phyloP scores from a whole-genome alignment of 495 filamentous ascomycete genomes.

The Aspergillus indologenus region DNA sequence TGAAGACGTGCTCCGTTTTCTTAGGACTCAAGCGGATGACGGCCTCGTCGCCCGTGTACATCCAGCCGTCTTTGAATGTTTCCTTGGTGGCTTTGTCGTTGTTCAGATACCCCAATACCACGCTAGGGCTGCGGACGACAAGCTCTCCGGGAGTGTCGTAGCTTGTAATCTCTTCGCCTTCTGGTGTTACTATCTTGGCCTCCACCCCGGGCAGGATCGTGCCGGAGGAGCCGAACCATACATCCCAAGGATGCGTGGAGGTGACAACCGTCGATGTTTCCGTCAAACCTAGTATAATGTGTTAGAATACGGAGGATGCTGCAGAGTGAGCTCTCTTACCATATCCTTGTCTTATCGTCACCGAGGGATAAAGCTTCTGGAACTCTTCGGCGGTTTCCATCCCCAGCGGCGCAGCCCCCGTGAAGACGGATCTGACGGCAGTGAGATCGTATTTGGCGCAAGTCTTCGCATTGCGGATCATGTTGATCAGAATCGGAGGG shows the following conservation, averaged over 20 bases:
- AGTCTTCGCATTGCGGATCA: slow-evolving; percentile 63
- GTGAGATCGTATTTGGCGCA: slow-evolving; percentile 72
- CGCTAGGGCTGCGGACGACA: slow-evolving; percentile 68
- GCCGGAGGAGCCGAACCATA: slow-evolving; percentile 71
- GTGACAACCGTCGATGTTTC: slow-evolving; percentile 76
- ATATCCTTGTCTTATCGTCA: slow-evolving; percentile 75
- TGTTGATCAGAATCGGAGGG: slow-evolving; percentile 80
- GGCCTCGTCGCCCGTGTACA: slow-evolving; percentile 84
- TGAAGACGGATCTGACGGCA: slow-evolving; percentile 64
- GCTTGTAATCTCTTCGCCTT: slow-evolving; percentile 70
- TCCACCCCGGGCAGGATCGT: slow-evolving; percentile 64
- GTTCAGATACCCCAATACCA: slow-evolving; percentile 80
- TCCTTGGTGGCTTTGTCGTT: slow-evolving; percentile 80
- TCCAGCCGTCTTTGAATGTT: slow-evolving; percentile 76
- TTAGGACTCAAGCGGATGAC: slow-evolving; percentile 59
- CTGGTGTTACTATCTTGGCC: slow-evolving; percentile 67
- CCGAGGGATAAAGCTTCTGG: slow-evolving; percentile 59
- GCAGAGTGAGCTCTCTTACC: slow-evolving; percentile 45
- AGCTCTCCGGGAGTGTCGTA: slow-evolving; percentile 82
- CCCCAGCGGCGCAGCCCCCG: slow-evolving; percentile 81
- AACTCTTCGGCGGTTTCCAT: slow-evolving; percentile 72
- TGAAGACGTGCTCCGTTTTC: slow-evolving; percentile 74
- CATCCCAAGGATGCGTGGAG: slow-evolving; percentile 61
- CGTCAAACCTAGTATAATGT: slow-evolving; percentile 61
- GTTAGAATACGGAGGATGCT: slow-evolving; percentile 13